A percentile compares a stretch with the other conserved stretches of the same genome.
Evolutionary conservation across 352 stramenopile genomes (phyloP).

Genomic region (Phytophthora ramorum): DNA sequence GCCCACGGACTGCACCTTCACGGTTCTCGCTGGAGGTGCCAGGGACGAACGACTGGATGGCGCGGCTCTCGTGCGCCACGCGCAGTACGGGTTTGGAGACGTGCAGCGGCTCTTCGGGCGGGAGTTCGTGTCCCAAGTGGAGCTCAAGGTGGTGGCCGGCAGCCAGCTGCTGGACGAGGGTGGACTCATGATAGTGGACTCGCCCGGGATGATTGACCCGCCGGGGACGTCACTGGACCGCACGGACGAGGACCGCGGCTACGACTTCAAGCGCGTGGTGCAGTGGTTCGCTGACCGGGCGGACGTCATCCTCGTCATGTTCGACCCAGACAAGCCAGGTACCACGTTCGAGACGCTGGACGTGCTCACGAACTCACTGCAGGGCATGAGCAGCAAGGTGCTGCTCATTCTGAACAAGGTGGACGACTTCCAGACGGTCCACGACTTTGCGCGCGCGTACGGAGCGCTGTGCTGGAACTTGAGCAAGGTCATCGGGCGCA

Average conservation of each 20-base stretch:
- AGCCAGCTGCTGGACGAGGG: slow-evolving; percentile 77
- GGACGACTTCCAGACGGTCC: slow-evolving; percentile 87
- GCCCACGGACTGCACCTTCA: slow-evolving; percentile 88
- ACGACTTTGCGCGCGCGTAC: slow-evolving; percentile 88
- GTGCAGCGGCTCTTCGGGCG: slow-evolving; percentile 80
- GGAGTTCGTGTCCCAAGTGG: slow-evolving; percentile 87
- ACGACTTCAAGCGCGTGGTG: slow-evolving; percentile 89
- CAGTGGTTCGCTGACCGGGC: slow-evolving; percentile 88
- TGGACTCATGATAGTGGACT: slow-evolving; percentile 88
- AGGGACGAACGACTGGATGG: slow-evolving; percentile 82
- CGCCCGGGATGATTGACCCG: slow-evolving; percentile 89
- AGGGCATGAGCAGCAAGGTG: slow-evolving; percentile 83
- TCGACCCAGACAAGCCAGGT: slow-evolving; percentile 88
- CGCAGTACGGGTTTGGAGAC: slow-evolving; percentile 84
- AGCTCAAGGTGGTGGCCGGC: slow-evolving; percentile 81
- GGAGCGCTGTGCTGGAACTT: slow-evolving; percentile 90
- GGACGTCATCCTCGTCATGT: slow-evolving; percentile 91
- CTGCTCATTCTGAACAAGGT: slow-evolving; percentile 91
- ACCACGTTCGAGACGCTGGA: slow-evolving; percentile 91
- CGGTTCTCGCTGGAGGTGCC: slow-evolving; percentile 71
- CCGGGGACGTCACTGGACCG: slow-evolving; percentile 64
- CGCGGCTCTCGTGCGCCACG: slow-evolving; percentile 70
- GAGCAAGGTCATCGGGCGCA: slow-evolving; percentile 88
- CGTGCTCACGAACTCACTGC: slow-evolving; percentile 81
- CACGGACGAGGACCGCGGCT: slow-evolving; percentile 79